A percentile compares a stretch with the other conserved stretches of the same genome.
Conservation (phyloP, 2,329 filamentous ascomycete species). For the Fusarium palustre region DNA sequence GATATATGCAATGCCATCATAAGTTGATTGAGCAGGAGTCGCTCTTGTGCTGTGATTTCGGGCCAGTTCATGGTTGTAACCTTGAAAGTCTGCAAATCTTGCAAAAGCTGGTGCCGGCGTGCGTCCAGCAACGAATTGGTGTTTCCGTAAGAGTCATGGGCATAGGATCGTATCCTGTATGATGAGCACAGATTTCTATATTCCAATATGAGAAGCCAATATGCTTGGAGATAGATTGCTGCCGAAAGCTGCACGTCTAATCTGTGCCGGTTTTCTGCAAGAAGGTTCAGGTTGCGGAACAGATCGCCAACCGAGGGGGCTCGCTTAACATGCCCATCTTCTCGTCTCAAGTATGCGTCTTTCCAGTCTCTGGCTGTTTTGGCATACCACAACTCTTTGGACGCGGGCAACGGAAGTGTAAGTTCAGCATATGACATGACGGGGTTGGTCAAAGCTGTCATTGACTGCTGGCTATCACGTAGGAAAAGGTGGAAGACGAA, state of each 20-base stretch:
- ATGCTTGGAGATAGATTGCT: slow-evolving; percentile 72
- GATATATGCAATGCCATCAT: slow-evolving; percentile 74
- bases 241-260: slow-evolving; percentile 69
- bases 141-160: slow-evolving; percentile 54
- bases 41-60: slow-evolving; percentile 60
- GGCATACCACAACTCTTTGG: slow-evolving; percentile 74
- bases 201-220: slow-evolving; percentile 75
- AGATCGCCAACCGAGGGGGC: slow-evolving; percentile 67
- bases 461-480: slow-evolving; percentile 74
- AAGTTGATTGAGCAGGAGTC: slow-evolving; percentile 64
- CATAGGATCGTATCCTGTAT: slow-evolving; percentile 61
- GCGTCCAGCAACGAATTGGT: slow-evolving; percentile 62
- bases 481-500: slow-evolving; percentile 74
- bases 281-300: slow-evolving; percentile 66
- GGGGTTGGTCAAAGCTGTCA: slow-evolving; percentile 73
- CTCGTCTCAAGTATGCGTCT: slow-evolving; percentile 62
- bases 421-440: slow-evolving; percentile 77
- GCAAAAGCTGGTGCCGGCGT: slow-evolving; percentile 72
- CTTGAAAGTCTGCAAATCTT: slow-evolving; percentile 64
- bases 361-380: slow-evolving; percentile 74
- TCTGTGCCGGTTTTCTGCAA: slow-evolving; percentile 60
- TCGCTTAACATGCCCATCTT: slow-evolving; percentile 54
- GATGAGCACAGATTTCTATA: slow-evolving; percentile 70
- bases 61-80: slow-evolving; percentile 57
- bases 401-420: slow-evolving; percentile 72